Conservation (phyloP, 306 rosid genomes). For the Boehmeria nivea region DNA sequence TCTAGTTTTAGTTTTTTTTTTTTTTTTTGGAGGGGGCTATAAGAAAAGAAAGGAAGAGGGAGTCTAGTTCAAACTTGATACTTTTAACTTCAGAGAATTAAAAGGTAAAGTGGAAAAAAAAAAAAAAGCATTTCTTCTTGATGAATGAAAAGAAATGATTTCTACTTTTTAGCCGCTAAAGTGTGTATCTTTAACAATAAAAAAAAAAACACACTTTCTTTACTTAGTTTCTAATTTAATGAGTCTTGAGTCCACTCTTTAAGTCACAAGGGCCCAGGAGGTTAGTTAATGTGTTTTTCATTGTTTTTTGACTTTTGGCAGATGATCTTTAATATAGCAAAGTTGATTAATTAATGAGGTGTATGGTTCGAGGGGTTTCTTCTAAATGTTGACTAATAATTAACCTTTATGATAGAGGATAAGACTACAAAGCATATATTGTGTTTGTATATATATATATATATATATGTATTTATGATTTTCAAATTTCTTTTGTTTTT, state of each 20-base stretch:
- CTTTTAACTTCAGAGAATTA: too few relatives aligned
- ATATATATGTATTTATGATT: too few relatives aligned
- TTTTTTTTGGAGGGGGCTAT: neutral
- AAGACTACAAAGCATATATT: too few relatives aligned
- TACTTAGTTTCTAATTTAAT: neutral
- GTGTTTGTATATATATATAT: too few relatives aligned
- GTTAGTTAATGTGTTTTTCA: neutral
- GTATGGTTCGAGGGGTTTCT: too few relatives aligned
- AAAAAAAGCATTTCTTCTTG: neutral
- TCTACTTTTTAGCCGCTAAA: constrained; percentile 6
- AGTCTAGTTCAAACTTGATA: neutral
- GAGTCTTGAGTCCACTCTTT: constrained; percentile 10
- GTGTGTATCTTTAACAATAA: neutral
- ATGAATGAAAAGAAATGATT: neutral
- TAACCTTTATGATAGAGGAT: too few relatives aligned
- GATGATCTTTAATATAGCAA: too few relatives aligned
- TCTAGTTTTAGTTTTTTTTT: neutral
- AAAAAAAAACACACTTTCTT: too few relatives aligned
- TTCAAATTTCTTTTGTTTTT: too few relatives aligned
- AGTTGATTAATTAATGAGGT: too few relatives aligned
- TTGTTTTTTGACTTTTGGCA: neutral
- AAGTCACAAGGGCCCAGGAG: neutral
- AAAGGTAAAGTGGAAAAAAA: neutral
- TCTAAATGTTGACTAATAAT: too few relatives aligned
- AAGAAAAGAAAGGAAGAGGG: constrained; percentile 10